Evolutionary conservation across 257 asterid genomes (phyloP).

Genomic region (Solanum arcanum): DNA sequence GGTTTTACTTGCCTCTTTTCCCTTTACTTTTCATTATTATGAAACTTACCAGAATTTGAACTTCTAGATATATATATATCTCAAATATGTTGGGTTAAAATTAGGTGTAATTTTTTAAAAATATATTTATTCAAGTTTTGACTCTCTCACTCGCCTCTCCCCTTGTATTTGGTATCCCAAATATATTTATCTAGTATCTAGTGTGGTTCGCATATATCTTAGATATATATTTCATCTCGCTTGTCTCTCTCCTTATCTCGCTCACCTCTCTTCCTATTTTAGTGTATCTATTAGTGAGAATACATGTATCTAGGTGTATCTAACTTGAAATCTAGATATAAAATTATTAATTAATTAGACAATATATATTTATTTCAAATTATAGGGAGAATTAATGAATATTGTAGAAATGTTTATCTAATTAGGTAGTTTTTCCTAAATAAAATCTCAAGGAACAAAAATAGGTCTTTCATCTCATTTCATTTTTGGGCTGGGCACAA

Average conservation of each 20-base stretch:
- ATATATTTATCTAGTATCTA: neutral
- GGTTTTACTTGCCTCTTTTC: no score
- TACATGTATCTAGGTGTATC: no score
- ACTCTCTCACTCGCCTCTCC: neutral
- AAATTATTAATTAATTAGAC: neutral
- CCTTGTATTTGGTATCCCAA: neutral
- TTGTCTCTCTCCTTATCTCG: neutral
- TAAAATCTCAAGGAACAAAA: neutral
- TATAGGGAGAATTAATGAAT: no score
- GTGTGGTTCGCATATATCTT: neutral
- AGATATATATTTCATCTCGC: neutral
- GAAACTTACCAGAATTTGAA: neutral
- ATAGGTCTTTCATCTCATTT: neutral
- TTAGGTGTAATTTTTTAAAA: no score
- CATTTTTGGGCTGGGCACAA: neutral
- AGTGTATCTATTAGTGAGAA: neutral
- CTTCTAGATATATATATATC: neutral
- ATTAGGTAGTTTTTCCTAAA: neutral
- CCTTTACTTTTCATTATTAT: neutral
- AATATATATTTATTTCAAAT: no score
- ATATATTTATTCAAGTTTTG: neutral
- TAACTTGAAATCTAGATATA: no score
- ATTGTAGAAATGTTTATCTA: neutral
- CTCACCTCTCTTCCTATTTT: neutral
- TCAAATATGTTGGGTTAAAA: no score